A percentile compares a stretch with the other conserved stretches of the same genome.
These are phyloP conservation scores for Talaromyces sp. DNA, from an alignment of 2,329 filamentous ascomycete genomes.

Conservation along the genomic window DNA sequence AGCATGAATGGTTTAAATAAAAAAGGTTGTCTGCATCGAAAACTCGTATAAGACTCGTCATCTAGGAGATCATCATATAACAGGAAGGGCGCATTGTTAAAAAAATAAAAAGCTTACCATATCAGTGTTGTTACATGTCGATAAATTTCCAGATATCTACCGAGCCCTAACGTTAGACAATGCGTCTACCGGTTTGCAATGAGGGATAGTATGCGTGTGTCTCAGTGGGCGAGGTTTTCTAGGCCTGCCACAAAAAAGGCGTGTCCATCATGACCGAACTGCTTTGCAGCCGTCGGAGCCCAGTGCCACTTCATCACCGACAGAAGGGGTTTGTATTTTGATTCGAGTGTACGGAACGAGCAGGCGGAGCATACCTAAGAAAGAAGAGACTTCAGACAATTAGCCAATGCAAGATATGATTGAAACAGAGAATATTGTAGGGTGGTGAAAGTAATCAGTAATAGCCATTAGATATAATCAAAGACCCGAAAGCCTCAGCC, in stretches of 20 bases:
- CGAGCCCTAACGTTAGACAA: constrained; percentile 2
- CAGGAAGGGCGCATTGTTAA: constrained; percentile 11
- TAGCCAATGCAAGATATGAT: not conserved
- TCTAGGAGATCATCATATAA: constrained; percentile 57
- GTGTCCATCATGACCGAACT: constrained; percentile 73
- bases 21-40: constrained; percentile 60
- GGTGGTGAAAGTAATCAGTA: constrained; percentile 59
- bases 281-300: constrained; percentile 74
- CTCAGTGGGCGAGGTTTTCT: constrained; percentile 99
- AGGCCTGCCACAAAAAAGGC: constrained; percentile 92
- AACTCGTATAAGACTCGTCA: constrained; percentile 66
- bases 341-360: not conserved
- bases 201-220: constrained; percentile 16
- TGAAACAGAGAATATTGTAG: constrained; percentile 14
- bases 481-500: constrained; percentile 69
- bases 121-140: not conserved
- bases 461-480: constrained; percentile 76
- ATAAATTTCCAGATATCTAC: not conserved
- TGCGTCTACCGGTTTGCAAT: not conserved
- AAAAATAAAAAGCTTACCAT: constrained; percentile 22
- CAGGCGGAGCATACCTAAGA: constrained; percentile 7
- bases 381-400: not conserved
- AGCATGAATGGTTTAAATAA: constrained; percentile 60
- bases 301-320: constrained; percentile 70
- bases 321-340: not conserved